Evolutionary conservation across 2,329 filamentous ascomycete species (phyloP).

Genomic region (Leptodontidium sp.): DNA sequence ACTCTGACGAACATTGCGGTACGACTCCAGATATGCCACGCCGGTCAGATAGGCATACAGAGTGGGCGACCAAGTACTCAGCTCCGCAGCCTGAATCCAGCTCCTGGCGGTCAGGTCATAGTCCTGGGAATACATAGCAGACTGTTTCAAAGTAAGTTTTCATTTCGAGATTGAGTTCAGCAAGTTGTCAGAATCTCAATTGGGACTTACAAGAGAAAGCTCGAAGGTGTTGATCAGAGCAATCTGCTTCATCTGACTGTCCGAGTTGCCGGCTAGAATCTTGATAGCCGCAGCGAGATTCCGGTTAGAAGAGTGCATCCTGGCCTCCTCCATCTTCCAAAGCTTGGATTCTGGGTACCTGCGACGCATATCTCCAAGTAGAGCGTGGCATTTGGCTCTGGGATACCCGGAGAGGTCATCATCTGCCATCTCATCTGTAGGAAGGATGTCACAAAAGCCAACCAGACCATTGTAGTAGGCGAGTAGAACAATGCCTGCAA

Average conservation of each 20-base stretch:
- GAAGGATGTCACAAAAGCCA: constrained; percentile 87
- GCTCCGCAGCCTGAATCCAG: constrained; percentile 77
- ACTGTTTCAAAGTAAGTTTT: constrained; percentile 40
- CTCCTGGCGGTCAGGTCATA: constrained; percentile 77
- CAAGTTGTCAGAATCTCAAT: too few species aligned
- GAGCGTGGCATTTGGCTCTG: constrained; percentile 66
- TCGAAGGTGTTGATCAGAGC: constrained; percentile 88
- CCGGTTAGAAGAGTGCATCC: constrained; percentile 73
- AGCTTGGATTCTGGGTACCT: constrained; percentile 84
- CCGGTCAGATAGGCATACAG: constrained; percentile 92
- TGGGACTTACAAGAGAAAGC: constrained; percentile 63
- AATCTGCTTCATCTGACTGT: constrained; percentile 86
- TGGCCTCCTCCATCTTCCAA: constrained; percentile 89
- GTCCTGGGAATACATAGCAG: constrained; percentile 79
- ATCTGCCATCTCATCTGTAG: constrained; percentile 62
- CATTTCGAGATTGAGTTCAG: background rate
- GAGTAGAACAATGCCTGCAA: constrained; percentile 82
- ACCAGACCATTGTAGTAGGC: constrained; percentile 89
- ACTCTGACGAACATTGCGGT: constrained; percentile 65
- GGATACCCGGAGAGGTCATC: constrained; percentile 77
- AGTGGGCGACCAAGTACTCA: constrained; percentile 91
- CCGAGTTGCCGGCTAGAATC: constrained; percentile 65
- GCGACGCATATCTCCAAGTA: constrained; percentile 77
- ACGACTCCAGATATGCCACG: constrained; percentile 80
- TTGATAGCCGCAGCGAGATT: constrained; percentile 73